Percentiles rank a stretch among this genome's conserved stretches.
phyloP scores from a whole-genome alignment of 208 protist genomes.

The Leishmania gerbilli region DNA sequence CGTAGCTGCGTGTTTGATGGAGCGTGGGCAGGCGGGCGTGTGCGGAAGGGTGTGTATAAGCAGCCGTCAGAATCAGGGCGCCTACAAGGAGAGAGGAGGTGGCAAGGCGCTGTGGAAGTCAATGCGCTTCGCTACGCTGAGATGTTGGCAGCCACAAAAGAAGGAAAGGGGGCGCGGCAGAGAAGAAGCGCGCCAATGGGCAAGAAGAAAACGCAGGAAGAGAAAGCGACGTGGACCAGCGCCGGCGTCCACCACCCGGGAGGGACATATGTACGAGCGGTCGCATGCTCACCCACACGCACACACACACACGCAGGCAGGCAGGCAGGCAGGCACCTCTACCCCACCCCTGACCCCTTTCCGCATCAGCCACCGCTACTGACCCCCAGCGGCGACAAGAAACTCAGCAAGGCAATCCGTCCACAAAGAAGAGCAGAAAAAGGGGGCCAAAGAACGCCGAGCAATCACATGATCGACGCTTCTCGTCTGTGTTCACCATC shows the following conservation, averaged over 20 bases:
- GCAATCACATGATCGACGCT: background rate
- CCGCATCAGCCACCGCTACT: background rate
- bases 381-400: background rate
- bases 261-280: background rate
- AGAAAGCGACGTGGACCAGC: background rate
- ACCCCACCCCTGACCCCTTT: background rate
- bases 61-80: background rate
- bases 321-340: background rate
- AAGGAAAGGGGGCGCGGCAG: background rate
- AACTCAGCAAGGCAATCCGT: background rate
- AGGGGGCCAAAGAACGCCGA: background rate
- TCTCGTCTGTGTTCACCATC: background rate
- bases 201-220: background rate
- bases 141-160: background rate
- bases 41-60: background rate
- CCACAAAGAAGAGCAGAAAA: background rate
- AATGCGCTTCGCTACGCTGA: background rate
- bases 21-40: background rate
- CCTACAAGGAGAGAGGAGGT: background rate
- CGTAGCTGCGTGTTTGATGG: background rate
- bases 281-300: background rate
- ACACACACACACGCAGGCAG: background rate
- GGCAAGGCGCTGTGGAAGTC: background rate
- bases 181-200: background rate
- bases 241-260: background rate